Conservation (phyloP, 176 grass and related monocot genomes). For the Raddia distichophylla region DNA sequence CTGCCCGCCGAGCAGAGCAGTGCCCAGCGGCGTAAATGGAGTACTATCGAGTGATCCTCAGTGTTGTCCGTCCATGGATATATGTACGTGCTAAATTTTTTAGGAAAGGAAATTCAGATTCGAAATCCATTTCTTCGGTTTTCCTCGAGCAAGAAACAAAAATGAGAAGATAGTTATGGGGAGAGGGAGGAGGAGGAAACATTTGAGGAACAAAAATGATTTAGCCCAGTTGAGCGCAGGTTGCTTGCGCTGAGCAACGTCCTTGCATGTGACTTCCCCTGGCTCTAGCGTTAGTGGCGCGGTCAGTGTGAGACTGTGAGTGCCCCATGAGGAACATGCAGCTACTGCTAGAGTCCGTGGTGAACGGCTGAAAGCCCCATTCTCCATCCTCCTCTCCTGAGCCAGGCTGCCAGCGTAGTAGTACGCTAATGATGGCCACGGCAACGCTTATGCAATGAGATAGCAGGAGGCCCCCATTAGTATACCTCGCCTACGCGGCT, state of each 20-base stretch:
- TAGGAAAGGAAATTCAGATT: background rate
- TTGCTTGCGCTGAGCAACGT: conserved; percentile 48
- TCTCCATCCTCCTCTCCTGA: background rate
- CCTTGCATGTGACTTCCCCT: conserved; percentile 43
- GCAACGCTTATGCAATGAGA: conserved; percentile 41
- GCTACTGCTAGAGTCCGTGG: background rate
- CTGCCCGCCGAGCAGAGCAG: background rate
- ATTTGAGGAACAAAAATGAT: conserved; percentile 36
- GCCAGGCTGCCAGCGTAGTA: conserved; percentile 9
- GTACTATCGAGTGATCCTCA: background rate
- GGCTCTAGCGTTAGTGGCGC: background rate
- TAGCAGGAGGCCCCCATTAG: background rate
- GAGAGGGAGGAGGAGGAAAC: background rate
- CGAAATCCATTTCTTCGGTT: background rate
- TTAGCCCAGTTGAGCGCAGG: conserved; percentile 28
- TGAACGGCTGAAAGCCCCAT: background rate
- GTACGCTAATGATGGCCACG: conserved; percentile 39
- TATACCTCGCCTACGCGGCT: conserved; percentile 3
- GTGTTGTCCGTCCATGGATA: background rate
- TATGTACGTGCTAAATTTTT: too few species aligned
- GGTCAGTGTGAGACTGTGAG: background rate
- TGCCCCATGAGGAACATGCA: conserved; percentile 45
- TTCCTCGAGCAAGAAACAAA: conserved; percentile 15
- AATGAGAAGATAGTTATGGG: conserved; percentile 21
- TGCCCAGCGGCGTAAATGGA: background rate